Evolutionary conservation across 768 basidiomycete species (phyloP), one percentile per base, ranked within the genome.

Genomic region (Grammothele lineata): DNA sequence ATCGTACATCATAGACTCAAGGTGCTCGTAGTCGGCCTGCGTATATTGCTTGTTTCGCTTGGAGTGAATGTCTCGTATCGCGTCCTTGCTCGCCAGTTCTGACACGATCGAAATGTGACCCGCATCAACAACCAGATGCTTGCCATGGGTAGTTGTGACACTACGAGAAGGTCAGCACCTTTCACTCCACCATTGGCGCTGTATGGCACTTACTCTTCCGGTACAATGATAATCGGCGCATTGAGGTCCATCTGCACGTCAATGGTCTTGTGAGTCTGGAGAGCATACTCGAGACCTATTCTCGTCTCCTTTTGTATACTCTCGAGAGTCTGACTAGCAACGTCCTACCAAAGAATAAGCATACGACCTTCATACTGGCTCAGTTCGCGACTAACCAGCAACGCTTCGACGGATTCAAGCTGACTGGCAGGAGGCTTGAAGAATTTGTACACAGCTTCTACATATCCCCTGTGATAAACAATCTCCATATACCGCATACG

Each of bases 231-330:
- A 56, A 99, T 81, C 5, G 96, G 96, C 0, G 96, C 92, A 58
- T 95, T 90, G 75, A 99, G 77, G 59, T 99, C 94, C 70, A 99
- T 80, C 55, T 91, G 88, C n/a, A 99, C 73, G 62, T 98, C 94
- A 36, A 98, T 73, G 1, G 96, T 98, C 73, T 92, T 95, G 73
- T 96, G 94, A 14, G 81, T 83, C 64, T 93, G 85, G 39, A 99
- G 67, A 0, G 95, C 95, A 67, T 87, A 87, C 69, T 98, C 95
- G 43, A 99, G 71, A 14, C 96, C 92, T 0, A 91, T 90, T 43
- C 96, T 72, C 6, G 96, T 98, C 61, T 97, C 93, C 61, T 92
- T 92, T 47, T 93, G 77, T 21, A 99, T 69, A 5, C 90, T 93
- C 61, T 98, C 95, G 2, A 99, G 71, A 0, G 94, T 97, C 61